Percentiles rank a stretch among this genome's conserved stretches.
phyloP scores from a whole-genome alignment of 177 flowering plant genomes.

The Vitis hybrid region DNA sequence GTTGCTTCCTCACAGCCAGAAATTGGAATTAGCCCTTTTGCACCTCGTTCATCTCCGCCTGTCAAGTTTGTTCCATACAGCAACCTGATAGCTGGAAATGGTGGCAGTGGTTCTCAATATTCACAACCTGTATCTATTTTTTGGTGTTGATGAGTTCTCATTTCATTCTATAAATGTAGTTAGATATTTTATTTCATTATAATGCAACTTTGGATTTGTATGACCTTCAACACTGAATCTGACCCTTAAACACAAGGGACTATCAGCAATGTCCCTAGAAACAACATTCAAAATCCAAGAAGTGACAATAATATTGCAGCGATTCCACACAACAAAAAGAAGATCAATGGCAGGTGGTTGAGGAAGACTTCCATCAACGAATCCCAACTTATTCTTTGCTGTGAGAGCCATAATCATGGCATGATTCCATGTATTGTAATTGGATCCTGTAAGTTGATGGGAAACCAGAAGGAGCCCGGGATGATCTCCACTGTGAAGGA shows the following conservation, averaged over 20 bases:
- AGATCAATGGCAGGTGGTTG: not conserved
- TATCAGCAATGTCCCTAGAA: not conserved
- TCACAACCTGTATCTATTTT: slow-evolving; percentile 59
- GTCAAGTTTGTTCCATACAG: slow-evolving; percentile 48
- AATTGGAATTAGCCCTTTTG: slow-evolving; percentile 39
- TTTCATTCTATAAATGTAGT: not conserved
- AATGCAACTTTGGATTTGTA: too few relatives aligned
- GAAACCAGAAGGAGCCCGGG: not conserved
- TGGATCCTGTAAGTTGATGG: not conserved
- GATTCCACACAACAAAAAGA: not conserved
- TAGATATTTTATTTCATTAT: not conserved
- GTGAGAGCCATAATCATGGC: not conserved
- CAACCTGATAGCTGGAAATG: slow-evolving; percentile 44
- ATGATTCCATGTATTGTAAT: not conserved
- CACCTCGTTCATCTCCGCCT: slow-evolving; percentile 48
- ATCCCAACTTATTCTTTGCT: not conserved
- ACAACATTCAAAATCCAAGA: not conserved
- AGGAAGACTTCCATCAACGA: not conserved
- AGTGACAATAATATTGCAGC: too few relatives aligned
- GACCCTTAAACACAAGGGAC: too few relatives aligned
- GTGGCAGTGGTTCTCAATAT: slow-evolving; percentile 48
- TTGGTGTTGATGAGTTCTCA: not conserved
- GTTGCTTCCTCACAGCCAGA: slow-evolving; percentile 49
- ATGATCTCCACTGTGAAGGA: not conserved
- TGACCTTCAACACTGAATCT: too few relatives aligned